Conservation (phyloP, 768 basidiomycete species). For the Trametes cingulata region DNA sequence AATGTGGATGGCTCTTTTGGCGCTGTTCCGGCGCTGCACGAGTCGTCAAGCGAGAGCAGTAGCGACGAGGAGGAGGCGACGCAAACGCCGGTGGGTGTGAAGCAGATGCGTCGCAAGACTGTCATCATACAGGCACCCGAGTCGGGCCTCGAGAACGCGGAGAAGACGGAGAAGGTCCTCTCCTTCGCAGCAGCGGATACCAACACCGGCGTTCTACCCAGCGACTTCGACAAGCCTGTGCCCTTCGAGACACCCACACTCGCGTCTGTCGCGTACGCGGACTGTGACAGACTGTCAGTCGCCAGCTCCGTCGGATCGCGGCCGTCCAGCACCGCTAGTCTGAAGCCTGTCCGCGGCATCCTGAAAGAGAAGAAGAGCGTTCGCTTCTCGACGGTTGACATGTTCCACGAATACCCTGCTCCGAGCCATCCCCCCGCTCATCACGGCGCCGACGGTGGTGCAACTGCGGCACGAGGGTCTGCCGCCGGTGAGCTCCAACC, state of each 20-base stretch:
- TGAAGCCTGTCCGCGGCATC: constrained; percentile 37
- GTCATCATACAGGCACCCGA: constrained; percentile 33
- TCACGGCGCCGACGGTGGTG: not conserved
- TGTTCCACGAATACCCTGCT: constrained; percentile 21
- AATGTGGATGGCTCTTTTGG: not conserved
- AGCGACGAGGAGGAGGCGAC: not conserved
- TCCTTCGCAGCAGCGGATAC: not conserved
- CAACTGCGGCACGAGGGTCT: not conserved
- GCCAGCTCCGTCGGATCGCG: constrained; percentile 15
- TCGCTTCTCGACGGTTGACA: constrained; percentile 34
- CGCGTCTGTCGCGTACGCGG: constrained; percentile 25
- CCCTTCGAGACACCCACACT: constrained; percentile 25
- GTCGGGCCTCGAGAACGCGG: not conserved
- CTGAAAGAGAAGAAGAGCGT: constrained; percentile 43
- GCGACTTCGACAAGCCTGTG: constrained; percentile 18
- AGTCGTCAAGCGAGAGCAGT: not conserved
- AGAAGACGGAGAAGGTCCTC: not conserved
- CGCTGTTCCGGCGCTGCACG: not conserved
- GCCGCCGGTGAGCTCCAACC: not conserved
- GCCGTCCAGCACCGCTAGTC: constrained; percentile 29
- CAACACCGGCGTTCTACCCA: not conserved
- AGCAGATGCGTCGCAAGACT: constrained; percentile 28
- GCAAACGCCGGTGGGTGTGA: not conserved
- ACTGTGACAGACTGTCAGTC: constrained; percentile 18
- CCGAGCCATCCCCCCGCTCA: not conserved